phyloP scores from a whole-genome alignment of 1,139 yeast species.

The Sugiyamaella sp. region DNA sequence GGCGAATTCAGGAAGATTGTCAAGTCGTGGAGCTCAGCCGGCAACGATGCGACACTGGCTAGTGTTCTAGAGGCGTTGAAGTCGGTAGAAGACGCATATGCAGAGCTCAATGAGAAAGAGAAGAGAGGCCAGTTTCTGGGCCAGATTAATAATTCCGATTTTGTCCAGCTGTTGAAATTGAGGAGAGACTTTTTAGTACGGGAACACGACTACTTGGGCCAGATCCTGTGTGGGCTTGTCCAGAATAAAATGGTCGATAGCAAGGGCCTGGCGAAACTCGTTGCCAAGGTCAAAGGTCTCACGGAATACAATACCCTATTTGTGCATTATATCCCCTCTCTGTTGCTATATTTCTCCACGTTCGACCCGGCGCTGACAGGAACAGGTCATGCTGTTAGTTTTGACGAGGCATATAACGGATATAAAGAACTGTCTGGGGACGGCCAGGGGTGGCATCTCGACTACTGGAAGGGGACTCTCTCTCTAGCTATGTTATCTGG shows the following conservation, averaged over 20 bases:
- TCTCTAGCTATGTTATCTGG: constrained; percentile 62
- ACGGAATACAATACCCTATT: constrained; percentile 63
- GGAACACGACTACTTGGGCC: constrained; percentile 75
- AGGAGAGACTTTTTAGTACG: constrained; percentile 63
- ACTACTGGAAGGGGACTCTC: constrained; percentile 56
- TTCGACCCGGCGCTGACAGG: constrained; percentile 28
- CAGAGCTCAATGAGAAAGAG: constrained; percentile 60
- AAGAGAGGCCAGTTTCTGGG: constrained; percentile 68
- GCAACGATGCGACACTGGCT: constrained; percentile 18
- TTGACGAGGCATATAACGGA: constrained; percentile 24
- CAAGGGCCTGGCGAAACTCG: constrained; percentile 48
- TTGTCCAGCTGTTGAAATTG: constrained; percentile 58
- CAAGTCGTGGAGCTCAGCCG: constrained; percentile 11
- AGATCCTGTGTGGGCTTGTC: constrained; percentile 48
- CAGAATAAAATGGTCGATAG: constrained; percentile 35
- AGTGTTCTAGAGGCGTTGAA: constrained; percentile 58
- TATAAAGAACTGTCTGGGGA: constrained; percentile 9
- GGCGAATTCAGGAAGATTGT: constrained; percentile 10
- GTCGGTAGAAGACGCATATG: constrained; percentile 57
- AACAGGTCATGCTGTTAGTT: constrained; percentile 15
- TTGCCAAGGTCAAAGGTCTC: constrained; percentile 49
- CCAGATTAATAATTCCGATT: constrained; percentile 49
- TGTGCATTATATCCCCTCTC: constrained; percentile 66
- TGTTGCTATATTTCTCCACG: constrained; percentile 36
- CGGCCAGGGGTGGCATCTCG: constrained; percentile 27